phyloP scores from a whole-genome alignment of 192 early-diverging fungal genomes.

The Backusella circina region DNA sequence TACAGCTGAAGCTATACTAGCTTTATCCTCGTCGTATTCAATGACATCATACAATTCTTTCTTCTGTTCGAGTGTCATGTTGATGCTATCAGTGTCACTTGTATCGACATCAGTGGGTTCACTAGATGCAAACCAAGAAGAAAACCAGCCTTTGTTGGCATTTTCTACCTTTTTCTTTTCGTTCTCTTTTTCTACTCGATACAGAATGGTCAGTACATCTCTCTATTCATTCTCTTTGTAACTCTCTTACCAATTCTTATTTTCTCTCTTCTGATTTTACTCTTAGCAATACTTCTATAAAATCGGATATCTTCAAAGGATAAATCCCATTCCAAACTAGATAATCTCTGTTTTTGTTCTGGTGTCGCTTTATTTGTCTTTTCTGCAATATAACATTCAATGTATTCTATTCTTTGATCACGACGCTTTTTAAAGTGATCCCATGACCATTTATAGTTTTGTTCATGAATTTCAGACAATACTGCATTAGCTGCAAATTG shows the following conservation, averaged over 20 bases:
- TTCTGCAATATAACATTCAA: constrained; percentile 51
- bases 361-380: constrained; percentile 33
- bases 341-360: constrained; percentile 42
- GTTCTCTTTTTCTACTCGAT: constrained; percentile 15
- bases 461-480: constrained; percentile 71
- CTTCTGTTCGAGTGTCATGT: constrained; percentile 66
- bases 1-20: constrained; percentile 43
- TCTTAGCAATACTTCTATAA: constrained; percentile 64
- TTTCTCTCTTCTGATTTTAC: constrained; percentile 58
- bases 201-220: background rate
- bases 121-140: constrained; percentile 29
- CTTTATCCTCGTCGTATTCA: constrained; percentile 69
- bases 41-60: constrained; percentile 82
- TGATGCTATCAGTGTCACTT: constrained; percentile 9
- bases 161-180: constrained; percentile 37
- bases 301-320: constrained; percentile 77
- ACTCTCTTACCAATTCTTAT: constrained; percentile 37
- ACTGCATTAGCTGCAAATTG: constrained; percentile 61
- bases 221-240: background rate
- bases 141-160: constrained; percentile 42
- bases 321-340: constrained; percentile 57
- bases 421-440: constrained; percentile 63
- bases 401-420: constrained; percentile 66
- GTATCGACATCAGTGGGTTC: background rate
- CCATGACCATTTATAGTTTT: constrained; percentile 71